Evolutionary conservation across 208 protist genomes (phyloP).

Genomic region (Angomonas desouzai): DNA sequence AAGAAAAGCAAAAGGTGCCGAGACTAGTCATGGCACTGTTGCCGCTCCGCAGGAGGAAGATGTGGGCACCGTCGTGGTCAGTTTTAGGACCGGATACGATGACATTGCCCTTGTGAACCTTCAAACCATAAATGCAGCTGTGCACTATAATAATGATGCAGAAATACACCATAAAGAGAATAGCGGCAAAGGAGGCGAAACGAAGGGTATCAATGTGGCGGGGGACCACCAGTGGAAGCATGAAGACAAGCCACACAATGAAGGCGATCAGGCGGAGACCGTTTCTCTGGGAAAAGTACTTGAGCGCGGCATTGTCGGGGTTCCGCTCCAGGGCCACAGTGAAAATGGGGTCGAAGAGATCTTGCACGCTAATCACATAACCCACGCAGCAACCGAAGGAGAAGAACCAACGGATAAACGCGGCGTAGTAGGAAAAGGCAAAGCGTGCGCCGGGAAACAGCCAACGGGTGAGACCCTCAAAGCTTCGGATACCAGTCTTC

Average conservation of each 20-base stretch:
- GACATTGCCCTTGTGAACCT: slow-evolving; percentile 11
- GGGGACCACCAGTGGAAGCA: slow-evolving; percentile 36
- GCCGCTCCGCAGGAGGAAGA: slow-evolving; percentile 22
- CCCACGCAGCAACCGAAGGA: slow-evolving; percentile 11
- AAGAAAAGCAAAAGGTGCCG: slow-evolving; percentile 38
- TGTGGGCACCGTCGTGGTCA: slow-evolving; percentile 9
- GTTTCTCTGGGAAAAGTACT: slow-evolving; percentile 14
- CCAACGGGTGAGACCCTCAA: slow-evolving; percentile 16
- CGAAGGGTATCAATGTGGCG: slow-evolving; percentile 39
- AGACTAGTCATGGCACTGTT: slow-evolving; percentile 14
- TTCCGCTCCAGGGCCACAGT: background rate
- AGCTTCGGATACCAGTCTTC: slow-evolving; percentile 16
- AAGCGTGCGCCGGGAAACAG: slow-evolving; percentile 12
- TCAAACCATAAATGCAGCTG: slow-evolving; percentile 16
- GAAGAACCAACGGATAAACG: slow-evolving; percentile 13
- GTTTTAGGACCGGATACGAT: slow-evolving; percentile 5
- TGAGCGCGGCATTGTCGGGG: slow-evolving; percentile 2
- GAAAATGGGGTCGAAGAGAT: slow-evolving; percentile 18
- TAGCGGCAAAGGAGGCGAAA: slow-evolving; percentile 25
- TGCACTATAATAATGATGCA: slow-evolving; percentile 28
- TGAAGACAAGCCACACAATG: slow-evolving; percentile 21
- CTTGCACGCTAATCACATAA: slow-evolving; percentile 14
- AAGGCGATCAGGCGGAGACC: slow-evolving; percentile 20
- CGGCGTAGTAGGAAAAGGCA: slow-evolving; percentile 14
- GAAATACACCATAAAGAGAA: slow-evolving; percentile 29